Evolutionary conservation across 2,329 filamentous ascomycete species (phyloP).

Genomic region (Ophiognomonia clavigignenti-juglandacearum): DNA sequence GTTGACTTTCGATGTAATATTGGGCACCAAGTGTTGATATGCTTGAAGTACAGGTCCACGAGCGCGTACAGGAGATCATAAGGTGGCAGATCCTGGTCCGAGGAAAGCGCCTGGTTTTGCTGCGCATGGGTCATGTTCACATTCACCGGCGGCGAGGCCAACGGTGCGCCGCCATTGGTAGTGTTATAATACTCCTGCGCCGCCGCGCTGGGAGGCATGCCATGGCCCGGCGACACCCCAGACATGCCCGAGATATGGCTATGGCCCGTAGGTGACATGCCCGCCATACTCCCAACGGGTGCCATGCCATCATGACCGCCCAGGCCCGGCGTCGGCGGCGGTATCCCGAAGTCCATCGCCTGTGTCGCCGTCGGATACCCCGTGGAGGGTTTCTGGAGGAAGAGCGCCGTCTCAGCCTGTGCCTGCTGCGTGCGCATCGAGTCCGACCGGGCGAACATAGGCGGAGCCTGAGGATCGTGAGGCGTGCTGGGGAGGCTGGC

Average conservation of each 20-base stretch:
- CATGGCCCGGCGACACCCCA: conserved; percentile 6
- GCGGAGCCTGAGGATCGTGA: conserved; percentile 36
- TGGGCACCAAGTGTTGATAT: conserved; percentile 81
- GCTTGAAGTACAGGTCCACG: conserved; percentile 73
- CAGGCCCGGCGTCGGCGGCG: conserved; percentile 39
- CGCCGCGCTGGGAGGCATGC: conserved; percentile 34
- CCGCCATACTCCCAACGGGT: conserved; percentile 34
- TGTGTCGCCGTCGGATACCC: conserved; percentile 41
- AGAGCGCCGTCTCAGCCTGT: conserved; percentile 51
- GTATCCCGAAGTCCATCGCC: conserved; percentile 45
- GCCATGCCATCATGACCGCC: conserved; percentile 46
- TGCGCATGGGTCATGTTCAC: conserved; percentile 46
- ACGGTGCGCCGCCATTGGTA: conserved; percentile 29
- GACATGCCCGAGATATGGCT: conserved; percentile 24
- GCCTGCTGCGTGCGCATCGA: conserved; percentile 44
- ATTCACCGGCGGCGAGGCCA: conserved; percentile 57
- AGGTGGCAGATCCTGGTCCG: conserved; percentile 66
- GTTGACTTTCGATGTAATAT: conserved; percentile 84
- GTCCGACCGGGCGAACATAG: conserved; percentile 47
- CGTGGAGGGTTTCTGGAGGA: conserved; percentile 55
- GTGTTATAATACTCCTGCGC: conserved; percentile 47
- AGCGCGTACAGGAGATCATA: conserved; percentile 70
- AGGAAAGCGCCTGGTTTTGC: conserved; percentile 30
- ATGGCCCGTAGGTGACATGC: conserved; percentile 34
- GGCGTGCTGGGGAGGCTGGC: conserved; percentile 49